Percentiles rank a stretch among this genome's conserved stretches.
Conservation (phyloP, 2,329 filamentous ascomycete genomes). For the Drechmeria coniospora region DNA sequence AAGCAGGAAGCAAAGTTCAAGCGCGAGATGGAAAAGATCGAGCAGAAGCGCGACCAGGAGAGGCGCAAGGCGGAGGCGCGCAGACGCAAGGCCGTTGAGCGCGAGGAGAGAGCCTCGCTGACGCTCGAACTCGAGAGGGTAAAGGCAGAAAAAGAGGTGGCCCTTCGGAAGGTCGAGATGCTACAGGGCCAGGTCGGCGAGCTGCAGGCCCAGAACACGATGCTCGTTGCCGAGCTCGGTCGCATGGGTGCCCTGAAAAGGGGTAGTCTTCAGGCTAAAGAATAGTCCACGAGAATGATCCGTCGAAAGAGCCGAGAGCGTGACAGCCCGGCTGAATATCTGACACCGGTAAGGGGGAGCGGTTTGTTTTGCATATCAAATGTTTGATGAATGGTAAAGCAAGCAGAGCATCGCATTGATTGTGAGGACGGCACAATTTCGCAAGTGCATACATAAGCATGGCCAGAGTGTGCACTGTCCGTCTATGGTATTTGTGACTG, state of each 20-base stretch:
- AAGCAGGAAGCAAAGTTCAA: conserved; percentile 54
- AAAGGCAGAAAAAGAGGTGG: conserved; percentile 35
- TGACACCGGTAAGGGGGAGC: too few species aligned
- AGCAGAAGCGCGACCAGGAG: conserved; percentile 48
- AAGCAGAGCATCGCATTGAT: not conserved
- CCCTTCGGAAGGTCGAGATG: conserved; percentile 35
- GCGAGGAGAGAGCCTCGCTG: conserved; percentile 34
- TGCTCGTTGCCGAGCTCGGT: conserved; percentile 39
- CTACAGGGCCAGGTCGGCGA: conserved; percentile 39
- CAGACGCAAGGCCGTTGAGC: conserved; percentile 33
- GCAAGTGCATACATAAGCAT: too few species aligned
- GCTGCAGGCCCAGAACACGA: conserved; percentile 44
- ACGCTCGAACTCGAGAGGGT: conserved; percentile 36
- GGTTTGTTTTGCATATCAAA: not conserved
- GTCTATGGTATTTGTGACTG: too few species aligned
- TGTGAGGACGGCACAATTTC: too few species aligned
- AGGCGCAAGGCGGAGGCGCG: conserved; percentile 40
- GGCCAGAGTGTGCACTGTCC: too few species aligned
- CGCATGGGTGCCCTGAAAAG: conserved; percentile 22
- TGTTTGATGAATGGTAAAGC: not conserved
- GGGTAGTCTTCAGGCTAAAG: too few species aligned
- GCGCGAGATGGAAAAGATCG: conserved; percentile 47
- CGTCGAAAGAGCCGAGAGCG: too few species aligned
- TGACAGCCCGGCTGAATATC: too few species aligned
- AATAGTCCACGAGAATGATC: too few species aligned